Base-by-base conservation (phyloP, 2,329 filamentous ascomycete genomes). In the Emmonsiellopsis sp. region DNA sequence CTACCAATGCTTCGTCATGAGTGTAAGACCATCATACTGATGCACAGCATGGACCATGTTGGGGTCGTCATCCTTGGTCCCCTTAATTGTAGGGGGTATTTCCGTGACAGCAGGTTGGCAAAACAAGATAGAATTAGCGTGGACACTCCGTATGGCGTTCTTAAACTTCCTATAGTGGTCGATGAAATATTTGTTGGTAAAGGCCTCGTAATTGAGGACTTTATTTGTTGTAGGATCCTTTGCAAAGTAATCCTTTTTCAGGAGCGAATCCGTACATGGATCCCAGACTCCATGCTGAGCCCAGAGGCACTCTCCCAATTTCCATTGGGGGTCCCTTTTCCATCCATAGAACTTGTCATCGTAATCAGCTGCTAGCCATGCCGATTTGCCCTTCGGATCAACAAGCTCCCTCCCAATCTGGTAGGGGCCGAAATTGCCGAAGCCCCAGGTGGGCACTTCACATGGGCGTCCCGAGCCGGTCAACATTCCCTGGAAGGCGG, bases 201-300 rank as follows among this genome's bases (percentile, higher is more conserved):
- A 98, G 58, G 84, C 81, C 50, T 89, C 83, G 62, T 94, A 93
- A 69, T 92, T 82, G 53, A 97, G 78, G 5, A 73, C 75, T 56
- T 87, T 80, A 2, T 87, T 89, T 1, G 85, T 90, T 13, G 74
- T 76, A 0, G 91, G 91, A 57, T 87, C 83, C 62, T 85, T 87
- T 7, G 83, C 79, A 64, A 98, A 98, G 69, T 97, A 96, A 67
- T 95, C 83, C 62, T 91, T 94, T 60, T 81, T 82, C 54, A 95
- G 70, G 5, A 98, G 73, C 0, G 80, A 82, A 66, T 96, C 90
- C 2, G 80, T 86, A 3, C 76, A 73, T 5, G 87, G 84, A 65
- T 98, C 89, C 93, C 93, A 98, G 5, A 98, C 83, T 1, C 91
- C 92, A 68, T 98, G 91, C 65, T 96, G 92, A 3, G 93, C 92